Base-by-base conservation (phyloP, 2,329 filamentous ascomycete genomes). In the Bipolaris oryzae region DNA sequence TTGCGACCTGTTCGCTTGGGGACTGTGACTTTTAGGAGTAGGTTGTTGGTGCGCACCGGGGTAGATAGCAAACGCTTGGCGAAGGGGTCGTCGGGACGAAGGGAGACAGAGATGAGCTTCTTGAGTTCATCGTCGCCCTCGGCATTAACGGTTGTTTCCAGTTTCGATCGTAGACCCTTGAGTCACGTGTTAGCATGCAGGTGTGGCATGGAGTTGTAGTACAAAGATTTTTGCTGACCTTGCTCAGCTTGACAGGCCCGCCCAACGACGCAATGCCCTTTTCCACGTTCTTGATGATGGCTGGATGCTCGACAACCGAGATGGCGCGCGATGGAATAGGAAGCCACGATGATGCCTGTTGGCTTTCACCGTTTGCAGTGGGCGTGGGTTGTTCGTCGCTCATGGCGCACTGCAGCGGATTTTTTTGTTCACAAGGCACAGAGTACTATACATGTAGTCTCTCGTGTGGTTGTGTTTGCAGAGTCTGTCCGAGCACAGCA, bases 1-100 rank as follows among this genome's bases (percentile, higher is more conserved):
- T 90, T 96, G 58, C 92, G 85, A 3, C 93, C 93, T 2, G 92
- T 97, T 53, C 91, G 83, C 74, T 88, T 95, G 0, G 95, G 94
- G 1, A 98, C 86, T 0, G 89, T 92, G 53, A 99, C 83, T 73
- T 92, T 93, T 50, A 99, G 81, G 18, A 98, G 82, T 18, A 98
- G 79, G 70, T 97, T 96, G 71, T 92, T 91, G 9, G 91, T 90
- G 18, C 85, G 79, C 31, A 88, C 85, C 70, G 89, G 90, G 39
- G 88, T 87, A 7, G 94, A 96, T 64, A 89, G 81, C 58, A 96
- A 81, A 7, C 91, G 90, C 65, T 89, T 89, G 67, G 90, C 87
- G 68, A 91, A 87, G 2, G 89, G 88, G 74, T 96, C 92, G 62
- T 92, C 85, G 21, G 90, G 90, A 20, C 91, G 87, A 51, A 98